Conservation (phyloP, 441 rosid species). For the Metrosideros polymorpha region DNA sequence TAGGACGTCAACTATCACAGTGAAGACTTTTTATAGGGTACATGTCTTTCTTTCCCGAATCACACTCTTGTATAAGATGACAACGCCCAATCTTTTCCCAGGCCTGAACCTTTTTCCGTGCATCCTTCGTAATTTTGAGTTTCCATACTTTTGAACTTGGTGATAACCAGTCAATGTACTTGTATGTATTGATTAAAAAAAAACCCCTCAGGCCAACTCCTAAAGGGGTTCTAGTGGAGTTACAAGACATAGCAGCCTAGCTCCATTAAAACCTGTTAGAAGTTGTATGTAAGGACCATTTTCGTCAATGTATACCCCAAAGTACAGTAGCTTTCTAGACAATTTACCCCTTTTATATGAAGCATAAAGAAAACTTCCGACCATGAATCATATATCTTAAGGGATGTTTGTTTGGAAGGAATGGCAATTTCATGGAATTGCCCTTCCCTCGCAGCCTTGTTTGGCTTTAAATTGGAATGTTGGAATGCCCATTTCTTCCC, state of each 20-base stretch:
- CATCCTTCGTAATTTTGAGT: not conserved
- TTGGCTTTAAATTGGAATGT: too few species aligned
- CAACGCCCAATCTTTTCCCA: not conserved
- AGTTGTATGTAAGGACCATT: not conserved
- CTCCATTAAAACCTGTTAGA: not conserved
- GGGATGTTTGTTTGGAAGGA: not conserved
- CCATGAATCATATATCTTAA: not conserved
- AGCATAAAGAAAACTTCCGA: not conserved
- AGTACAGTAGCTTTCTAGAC: not conserved
- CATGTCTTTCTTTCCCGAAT: not conserved
- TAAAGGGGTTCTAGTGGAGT: not conserved
- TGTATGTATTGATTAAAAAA: not conserved
- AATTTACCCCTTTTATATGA: not conserved
- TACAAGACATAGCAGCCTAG: not conserved
- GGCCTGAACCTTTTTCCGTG: not conserved
- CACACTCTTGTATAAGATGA: not conserved
- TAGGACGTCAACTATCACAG: not conserved
- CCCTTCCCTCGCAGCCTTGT: not conserved
- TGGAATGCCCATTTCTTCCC: too few species aligned
- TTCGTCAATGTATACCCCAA: not conserved
- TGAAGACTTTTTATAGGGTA: not conserved
- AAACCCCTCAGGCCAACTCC: not conserved
- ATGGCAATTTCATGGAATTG: not conserved
- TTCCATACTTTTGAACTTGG: not conserved
- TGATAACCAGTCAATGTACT: not conserved